Evolutionary conservation across 345 rosid species (phyloP), one percentile per base, ranked within the genome.

Genomic region (Melastoma malabathricum): DNA sequence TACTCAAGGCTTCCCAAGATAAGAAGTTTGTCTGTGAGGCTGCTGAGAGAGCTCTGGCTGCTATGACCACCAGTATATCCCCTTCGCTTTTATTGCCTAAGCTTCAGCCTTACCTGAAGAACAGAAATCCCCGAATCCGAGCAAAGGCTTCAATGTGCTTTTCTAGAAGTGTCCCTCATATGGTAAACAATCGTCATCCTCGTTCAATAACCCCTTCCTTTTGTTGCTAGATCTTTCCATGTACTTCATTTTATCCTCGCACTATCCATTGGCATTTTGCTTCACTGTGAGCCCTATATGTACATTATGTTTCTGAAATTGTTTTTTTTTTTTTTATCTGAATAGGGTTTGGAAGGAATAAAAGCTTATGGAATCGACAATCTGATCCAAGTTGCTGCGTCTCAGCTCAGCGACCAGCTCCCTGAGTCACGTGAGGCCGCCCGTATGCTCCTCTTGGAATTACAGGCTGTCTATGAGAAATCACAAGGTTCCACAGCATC

Each of bases 381-480:
- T 64, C 63, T 89, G 79, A 72, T 86, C 51, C 82, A 77, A 67
- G 73, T 79, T 29, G 95, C 88, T 43, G 88, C 95, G 10, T 80
- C 90, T 48, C 95, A 89, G 64, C 95, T 89, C 18, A 85, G 86
- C 14, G 97, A 86, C 72, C 85, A 86, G 61, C 97, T 89, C 64
- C 97, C 95, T 13, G 97, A 79, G 59, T 89, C 97, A 12, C 79
- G 95, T 54, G 97, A 86, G 68, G 95, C 95, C 67, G 95, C 97
- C 52, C 76, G 97, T 31, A 54, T 78, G 18, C 89, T 83, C 62
- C 87, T 89, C 31, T 59, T 86, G 72, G 86, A 86, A 62, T 76
- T 89, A 60, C 90, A 86, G 67, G 68, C 69, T 43, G 88, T 73
- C 10, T 86, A 79, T 20, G 86, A 77, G 70, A 77, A 81, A 63